Conservation (phyloP, 306 rosid species). For the Canavalia ensiformis region DNA sequence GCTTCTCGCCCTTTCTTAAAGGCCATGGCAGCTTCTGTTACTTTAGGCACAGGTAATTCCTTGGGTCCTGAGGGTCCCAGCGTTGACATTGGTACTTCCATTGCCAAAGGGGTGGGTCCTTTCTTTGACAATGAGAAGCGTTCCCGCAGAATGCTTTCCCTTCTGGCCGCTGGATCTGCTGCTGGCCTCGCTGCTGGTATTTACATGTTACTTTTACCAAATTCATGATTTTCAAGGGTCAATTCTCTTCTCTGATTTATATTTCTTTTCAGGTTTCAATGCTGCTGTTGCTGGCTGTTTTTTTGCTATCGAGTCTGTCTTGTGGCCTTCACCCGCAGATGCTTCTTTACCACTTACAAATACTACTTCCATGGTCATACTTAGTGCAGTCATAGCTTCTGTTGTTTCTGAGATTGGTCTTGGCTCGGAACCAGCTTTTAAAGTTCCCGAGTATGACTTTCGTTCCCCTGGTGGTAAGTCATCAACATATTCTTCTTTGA, state of each 20-base stretch:
- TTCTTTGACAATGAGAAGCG: slow-evolving; percentile 52
- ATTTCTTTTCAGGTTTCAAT: slow-evolving; percentile 77
- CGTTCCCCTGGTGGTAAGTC: slow-evolving; percentile 85
- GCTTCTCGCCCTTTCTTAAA: slow-evolving; percentile 75
- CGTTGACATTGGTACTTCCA: slow-evolving; percentile 85
- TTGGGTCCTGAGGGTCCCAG: slow-evolving; percentile 97
- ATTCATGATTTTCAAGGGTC: not conserved
- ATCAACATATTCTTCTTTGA: slow-evolving; percentile 1
- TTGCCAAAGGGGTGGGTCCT: slow-evolving; percentile 75
- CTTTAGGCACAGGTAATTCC: slow-evolving; percentile 92
- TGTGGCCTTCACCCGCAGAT: slow-evolving; percentile 86
- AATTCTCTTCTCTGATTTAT: slow-evolving; percentile 9
- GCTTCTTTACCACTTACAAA: slow-evolving; percentile 74
- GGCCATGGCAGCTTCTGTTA: slow-evolving; percentile 77
- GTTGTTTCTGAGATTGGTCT: slow-evolving; percentile 90
- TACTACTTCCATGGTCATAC: slow-evolving; percentile 93
- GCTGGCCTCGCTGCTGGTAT: slow-evolving; percentile 92
- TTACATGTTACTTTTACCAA: not conserved
- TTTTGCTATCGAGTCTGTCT: slow-evolving; percentile 84
- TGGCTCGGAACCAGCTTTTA: slow-evolving; percentile 89
- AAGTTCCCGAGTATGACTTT: slow-evolving; percentile 86
- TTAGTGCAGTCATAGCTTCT: slow-evolving; percentile 90
- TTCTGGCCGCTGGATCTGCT: slow-evolving; percentile 93
- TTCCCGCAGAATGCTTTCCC: slow-evolving; percentile 64
- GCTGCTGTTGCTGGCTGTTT: slow-evolving; percentile 98